phyloP scores from a whole-genome alignment of 345 rosid species.

The Eucalyptus polyanthemos region DNA sequence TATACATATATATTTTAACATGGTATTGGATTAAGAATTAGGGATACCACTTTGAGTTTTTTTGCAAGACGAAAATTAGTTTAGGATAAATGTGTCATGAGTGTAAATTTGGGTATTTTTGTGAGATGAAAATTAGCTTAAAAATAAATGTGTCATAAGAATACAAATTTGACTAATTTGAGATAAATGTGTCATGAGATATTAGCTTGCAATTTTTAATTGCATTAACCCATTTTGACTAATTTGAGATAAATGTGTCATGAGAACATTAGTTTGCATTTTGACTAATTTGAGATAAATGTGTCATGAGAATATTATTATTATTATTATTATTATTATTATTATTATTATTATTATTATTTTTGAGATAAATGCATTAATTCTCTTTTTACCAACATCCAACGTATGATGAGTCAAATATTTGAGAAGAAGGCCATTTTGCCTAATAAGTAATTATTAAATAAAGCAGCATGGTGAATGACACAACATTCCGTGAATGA shows the following conservation, averaged over 20 bases:
- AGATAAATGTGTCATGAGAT: background rate
- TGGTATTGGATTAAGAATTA: fast-evolving
- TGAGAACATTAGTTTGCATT: fast-evolving
- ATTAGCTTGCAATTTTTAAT: background rate
- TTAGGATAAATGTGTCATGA: background rate
- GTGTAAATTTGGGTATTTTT: too few species aligned
- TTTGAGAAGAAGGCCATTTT: background rate
- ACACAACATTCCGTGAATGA: background rate
- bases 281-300: too few species aligned
- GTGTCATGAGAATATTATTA: too few species aligned
- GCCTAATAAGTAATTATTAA: background rate
- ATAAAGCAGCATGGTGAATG: background rate
- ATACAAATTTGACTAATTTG: background rate
- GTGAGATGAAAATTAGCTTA: background rate
- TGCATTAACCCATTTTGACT: background rate
- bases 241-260: background rate
- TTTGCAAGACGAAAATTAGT: background rate
- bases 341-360: too few species aligned
- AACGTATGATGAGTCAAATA: background rate
- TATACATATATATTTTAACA: background rate
- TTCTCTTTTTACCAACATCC: background rate
- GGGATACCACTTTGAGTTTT: too few species aligned
- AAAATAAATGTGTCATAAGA: background rate
- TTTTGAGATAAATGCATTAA: too few species aligned
- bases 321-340: too few species aligned